Conservation (phyloP, 2,329 filamentous ascomycete species). For the Neofusicoccum laricinum region DNA sequence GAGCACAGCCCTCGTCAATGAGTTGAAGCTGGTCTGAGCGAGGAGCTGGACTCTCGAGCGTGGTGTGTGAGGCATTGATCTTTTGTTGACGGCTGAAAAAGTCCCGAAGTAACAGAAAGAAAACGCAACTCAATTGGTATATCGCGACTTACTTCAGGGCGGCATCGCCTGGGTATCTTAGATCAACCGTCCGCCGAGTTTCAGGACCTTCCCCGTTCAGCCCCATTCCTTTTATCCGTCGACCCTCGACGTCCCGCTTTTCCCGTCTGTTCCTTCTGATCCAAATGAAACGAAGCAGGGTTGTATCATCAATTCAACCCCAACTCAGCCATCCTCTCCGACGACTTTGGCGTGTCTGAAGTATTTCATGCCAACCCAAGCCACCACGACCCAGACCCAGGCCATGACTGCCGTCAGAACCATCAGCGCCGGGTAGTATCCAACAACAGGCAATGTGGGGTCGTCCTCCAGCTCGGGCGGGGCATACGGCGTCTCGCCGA, state of each 20-base stretch:
- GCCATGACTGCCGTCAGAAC: conserved; percentile 94
- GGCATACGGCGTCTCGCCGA: conserved; percentile 91
- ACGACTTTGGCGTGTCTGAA: conserved; percentile 95
- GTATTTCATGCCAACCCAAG: conserved; percentile 99
- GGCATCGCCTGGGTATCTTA: not conserved
- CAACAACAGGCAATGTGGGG: conserved; percentile 87
- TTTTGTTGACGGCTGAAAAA: no score
- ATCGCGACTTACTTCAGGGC: not conserved
- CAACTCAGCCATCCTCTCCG: conserved; percentile 45
- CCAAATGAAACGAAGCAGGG: not conserved
- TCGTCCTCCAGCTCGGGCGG: conserved; percentile 95
- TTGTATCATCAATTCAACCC: no score
- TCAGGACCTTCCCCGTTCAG: not conserved
- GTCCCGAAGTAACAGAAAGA: not conserved
- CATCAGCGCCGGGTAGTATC: conserved; percentile 93
- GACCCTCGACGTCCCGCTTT: no score
- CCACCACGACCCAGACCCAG: conserved; percentile 97
- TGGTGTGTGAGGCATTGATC: no score
- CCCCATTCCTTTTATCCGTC: not conserved
- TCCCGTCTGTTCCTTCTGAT: not conserved
- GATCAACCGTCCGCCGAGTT: not conserved
- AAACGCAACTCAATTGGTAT: not conserved
- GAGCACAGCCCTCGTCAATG: not conserved
- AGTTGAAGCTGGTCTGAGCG: not conserved
- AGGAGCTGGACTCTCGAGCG: not conserved